These are phyloP conservation scores for Bretziella fagacearum DNA, from an alignment of 2,329 filamentous ascomycete species.

Conservation along the genomic window DNA sequence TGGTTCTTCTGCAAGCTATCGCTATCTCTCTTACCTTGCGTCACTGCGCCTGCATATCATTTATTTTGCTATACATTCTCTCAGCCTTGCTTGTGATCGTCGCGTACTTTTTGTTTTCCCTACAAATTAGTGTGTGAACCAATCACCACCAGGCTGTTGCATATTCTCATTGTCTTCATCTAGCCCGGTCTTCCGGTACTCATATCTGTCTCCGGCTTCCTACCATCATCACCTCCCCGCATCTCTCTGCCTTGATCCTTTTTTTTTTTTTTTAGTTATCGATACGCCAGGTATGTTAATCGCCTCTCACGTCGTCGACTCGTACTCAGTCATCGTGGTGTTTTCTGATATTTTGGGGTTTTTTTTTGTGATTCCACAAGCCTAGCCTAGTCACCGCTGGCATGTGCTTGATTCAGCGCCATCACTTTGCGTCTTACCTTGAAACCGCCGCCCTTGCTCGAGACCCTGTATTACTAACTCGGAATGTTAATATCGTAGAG, in stretches of 20 bases:
- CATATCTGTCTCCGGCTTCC: too few relatives aligned
- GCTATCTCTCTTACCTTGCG: background rate
- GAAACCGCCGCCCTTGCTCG: background rate
- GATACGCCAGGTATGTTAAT: background rate
- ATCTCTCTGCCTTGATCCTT: background rate
- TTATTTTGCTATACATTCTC: background rate
- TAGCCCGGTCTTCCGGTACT: too few relatives aligned
- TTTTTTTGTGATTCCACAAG: too few relatives aligned
- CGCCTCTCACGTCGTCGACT: background rate
- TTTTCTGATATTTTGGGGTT: background rate
- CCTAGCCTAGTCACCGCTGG: background rate
- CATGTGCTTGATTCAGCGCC: background rate
- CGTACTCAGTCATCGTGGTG: background rate
- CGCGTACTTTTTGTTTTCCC: too few relatives aligned
- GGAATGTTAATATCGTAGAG: background rate
- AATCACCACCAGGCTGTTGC: background rate
- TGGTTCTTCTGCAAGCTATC: background rate
- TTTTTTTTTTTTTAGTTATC: too few relatives aligned
- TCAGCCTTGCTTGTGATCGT: background rate
- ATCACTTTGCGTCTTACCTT: background rate
- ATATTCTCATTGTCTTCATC: background rate
- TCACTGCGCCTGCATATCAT: background rate
- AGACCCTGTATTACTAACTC: background rate
- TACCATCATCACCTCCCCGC: background rate
- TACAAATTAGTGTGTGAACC: too few relatives aligned